Conservation (phyloP, 106 monocot genomes). For the Phalaenopsis equestris region DNA sequence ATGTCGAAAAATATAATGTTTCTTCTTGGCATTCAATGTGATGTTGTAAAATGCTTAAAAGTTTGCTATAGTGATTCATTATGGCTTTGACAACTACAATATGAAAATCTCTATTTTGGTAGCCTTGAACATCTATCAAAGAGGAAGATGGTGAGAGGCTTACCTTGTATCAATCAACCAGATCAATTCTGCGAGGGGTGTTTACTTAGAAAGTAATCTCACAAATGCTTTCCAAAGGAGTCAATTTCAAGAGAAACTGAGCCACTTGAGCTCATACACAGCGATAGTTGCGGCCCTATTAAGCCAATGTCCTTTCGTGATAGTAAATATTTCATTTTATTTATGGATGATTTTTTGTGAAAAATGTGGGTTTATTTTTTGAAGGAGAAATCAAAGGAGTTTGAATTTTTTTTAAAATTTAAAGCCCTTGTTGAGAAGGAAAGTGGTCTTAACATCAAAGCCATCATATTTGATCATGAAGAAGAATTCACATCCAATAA, state of each 20-base stretch:
- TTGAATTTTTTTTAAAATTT: background rate
- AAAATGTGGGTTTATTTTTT: background rate
- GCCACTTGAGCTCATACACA: constrained; percentile 5
- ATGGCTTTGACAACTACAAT: constrained; percentile 16
- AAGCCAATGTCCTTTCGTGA: background rate
- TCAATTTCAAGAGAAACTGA: constrained; percentile 2
- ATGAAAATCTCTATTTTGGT: background rate
- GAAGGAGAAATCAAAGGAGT: background rate
- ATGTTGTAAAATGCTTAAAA: background rate
- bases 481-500: background rate
- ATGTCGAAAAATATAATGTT: constrained; percentile 17
- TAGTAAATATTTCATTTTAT: constrained; percentile 6
- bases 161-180: background rate
- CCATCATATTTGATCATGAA: background rate
- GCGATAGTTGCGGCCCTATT: constrained; percentile 9
- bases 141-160: constrained; percentile 4
- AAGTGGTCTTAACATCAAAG: too few species aligned
- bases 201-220: constrained; percentile 5
- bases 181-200: constrained; percentile 16
- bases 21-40: background rate
- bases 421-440: background rate
- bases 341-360: constrained; percentile 12
- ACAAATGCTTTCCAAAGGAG: constrained; percentile 5
- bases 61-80: background rate
- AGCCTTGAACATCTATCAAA: background rate